Evolutionary conservation across 257 asterid genomes (phyloP).

Genomic region (Hygrophila difformis): DNA sequence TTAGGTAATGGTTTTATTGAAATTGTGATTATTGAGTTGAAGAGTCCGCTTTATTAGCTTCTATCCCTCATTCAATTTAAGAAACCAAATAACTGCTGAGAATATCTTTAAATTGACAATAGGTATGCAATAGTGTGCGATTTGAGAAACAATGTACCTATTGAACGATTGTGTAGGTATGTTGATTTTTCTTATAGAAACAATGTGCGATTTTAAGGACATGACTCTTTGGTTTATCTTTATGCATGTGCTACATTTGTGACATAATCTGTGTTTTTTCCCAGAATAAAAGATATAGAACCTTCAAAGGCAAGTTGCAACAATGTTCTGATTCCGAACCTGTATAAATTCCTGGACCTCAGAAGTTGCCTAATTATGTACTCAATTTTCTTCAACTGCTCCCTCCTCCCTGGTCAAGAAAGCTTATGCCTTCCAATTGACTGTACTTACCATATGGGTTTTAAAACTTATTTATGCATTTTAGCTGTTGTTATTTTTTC

Average conservation of each 20-base stretch:
- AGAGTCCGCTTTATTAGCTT: too few relatives aligned
- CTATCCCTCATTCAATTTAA: too few relatives aligned
- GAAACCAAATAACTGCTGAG: too few relatives aligned
- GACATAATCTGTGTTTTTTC: too few relatives aligned
- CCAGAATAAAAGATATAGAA: conserved; percentile 74
- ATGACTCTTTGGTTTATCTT: not conserved
- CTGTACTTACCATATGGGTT: too few relatives aligned
- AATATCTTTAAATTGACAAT: too few relatives aligned
- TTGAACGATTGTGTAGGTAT: conserved; percentile 75
- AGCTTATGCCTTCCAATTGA: conserved; percentile 15
- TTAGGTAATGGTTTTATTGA: too few relatives aligned
- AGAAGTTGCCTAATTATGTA: conserved; percentile 12
- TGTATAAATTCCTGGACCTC: conserved; percentile 2
- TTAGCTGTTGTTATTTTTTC: conserved; percentile 25
- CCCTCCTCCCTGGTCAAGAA: conserved; percentile 4
- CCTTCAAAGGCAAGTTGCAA: conserved; percentile 65
- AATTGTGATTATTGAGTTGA: too few relatives aligned
- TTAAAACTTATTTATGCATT: too few relatives aligned
- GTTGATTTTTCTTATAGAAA: conserved; percentile 9
- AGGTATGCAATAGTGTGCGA: conserved; percentile 87
- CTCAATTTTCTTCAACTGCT: conserved; percentile 3
- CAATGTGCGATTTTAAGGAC: not conserved
- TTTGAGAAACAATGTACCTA: conserved; percentile 53
- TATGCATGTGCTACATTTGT: conserved; percentile 10
- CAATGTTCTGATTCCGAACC: conserved; percentile 2